phyloP scores from a whole-genome alignment of 805 yeast species.

The Teunomyces panamensis region DNA sequence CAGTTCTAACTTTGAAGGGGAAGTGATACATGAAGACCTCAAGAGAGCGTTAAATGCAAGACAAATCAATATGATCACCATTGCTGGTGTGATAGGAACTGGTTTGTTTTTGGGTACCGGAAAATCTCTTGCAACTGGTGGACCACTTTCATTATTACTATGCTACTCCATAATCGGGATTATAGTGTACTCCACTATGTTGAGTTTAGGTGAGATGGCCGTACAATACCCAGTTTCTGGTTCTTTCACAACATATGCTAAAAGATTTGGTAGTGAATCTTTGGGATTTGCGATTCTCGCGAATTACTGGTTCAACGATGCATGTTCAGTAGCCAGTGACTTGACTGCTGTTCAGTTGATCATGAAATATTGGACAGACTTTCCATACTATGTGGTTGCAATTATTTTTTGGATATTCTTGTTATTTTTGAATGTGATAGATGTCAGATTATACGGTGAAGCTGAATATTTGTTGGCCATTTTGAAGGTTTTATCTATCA shows the following conservation, averaged over 20 bases:
- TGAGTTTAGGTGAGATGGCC: constrained; percentile 56
- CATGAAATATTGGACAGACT: constrained; percentile 46
- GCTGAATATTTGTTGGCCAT: constrained; percentile 39
- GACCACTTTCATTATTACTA: constrained; percentile 30
- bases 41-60: constrained; percentile 14
- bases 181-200: constrained; percentile 52
- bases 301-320: constrained; percentile 53
- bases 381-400: constrained; percentile 50
- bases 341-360: constrained; percentile 46
- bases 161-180: constrained; percentile 35
- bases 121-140: constrained; percentile 27
- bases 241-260: constrained; percentile 50
- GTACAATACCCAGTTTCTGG: constrained; percentile 54
- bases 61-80: constrained; percentile 33
- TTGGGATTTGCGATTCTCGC: constrained; percentile 51
- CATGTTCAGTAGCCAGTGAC: constrained; percentile 47
- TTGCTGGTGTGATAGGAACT: constrained; percentile 37
- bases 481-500: constrained; percentile 48
- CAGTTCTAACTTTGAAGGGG: constrained; percentile 4
- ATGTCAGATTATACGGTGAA: constrained; percentile 41
- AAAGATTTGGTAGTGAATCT: constrained; percentile 48
- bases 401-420: constrained; percentile 53
- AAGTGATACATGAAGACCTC: constrained; percentile 6
- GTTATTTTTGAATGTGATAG: constrained; percentile 37
- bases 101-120: constrained; percentile 35